A percentile compares a stretch with the other conserved stretches of the same genome.
Conservation (phyloP, 2,329 filamentous ascomycete genomes). For the Spiromastix sp. region DNA sequence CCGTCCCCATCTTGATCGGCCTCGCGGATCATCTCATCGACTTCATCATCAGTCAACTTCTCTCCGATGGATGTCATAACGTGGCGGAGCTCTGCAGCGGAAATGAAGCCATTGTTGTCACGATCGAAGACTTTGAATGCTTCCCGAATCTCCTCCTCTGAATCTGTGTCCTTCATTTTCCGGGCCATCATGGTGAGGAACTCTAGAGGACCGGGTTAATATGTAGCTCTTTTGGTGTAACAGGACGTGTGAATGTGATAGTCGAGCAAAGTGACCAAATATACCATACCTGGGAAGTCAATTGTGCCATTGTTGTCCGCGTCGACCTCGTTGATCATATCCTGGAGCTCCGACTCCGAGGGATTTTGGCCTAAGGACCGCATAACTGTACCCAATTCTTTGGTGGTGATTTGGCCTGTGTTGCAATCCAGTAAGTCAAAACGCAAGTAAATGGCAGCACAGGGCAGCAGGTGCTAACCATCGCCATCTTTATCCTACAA, state of each 20-base stretch:
- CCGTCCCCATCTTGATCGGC: slow-evolving; percentile 84
- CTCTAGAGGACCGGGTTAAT: slow-evolving; percentile 40
- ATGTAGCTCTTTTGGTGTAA: slow-evolving; percentile 7
- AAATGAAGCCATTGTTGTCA: slow-evolving; percentile 88
- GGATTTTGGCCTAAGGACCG: slow-evolving; percentile 83
- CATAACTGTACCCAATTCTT: slow-evolving; percentile 85
- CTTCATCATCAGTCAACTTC: slow-evolving; percentile 83
- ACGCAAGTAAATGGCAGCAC: background rate
- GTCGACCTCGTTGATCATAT: slow-evolving; percentile 92
- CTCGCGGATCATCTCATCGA: slow-evolving; percentile 88
- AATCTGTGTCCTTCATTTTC: slow-evolving; percentile 91
- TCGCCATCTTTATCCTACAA: slow-evolving; percentile 78
- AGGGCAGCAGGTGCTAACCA: slow-evolving; percentile 50
- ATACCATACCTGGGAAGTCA: slow-evolving; percentile 67
- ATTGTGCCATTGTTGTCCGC: slow-evolving; percentile 90
- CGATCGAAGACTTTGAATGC: slow-evolving; percentile 87
- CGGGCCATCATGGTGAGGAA: slow-evolving; percentile 90
- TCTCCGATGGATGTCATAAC: slow-evolving; percentile 90
- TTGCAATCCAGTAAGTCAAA: slow-evolving; percentile 4
- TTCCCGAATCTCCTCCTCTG: slow-evolving; percentile 81
- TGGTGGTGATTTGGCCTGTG: slow-evolving; percentile 80
- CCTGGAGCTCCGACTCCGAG: slow-evolving; percentile 79
- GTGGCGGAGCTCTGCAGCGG: slow-evolving; percentile 74
- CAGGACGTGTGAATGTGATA: background rate
- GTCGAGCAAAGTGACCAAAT: background rate